A percentile compares a stretch with the other conserved stretches of the same genome.
Evolutionary conservation across 1,139 yeast species (phyloP).

Genomic region (Taphrina pruni): DNA sequence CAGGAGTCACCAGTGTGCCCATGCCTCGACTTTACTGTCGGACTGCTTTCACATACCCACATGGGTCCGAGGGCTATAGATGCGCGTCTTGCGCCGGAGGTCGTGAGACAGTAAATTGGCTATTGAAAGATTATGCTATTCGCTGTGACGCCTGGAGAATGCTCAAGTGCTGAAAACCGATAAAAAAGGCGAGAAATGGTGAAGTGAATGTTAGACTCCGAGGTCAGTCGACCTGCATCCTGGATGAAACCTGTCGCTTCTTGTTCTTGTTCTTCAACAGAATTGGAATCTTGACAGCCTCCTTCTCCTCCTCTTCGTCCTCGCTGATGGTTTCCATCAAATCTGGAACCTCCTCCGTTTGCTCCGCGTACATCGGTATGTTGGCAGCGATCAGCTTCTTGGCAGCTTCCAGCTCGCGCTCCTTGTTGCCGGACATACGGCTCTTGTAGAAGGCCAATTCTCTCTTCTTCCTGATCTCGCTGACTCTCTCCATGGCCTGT

Average conservation of each 20-base stretch:
- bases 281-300: conserved; percentile 52
- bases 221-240: conserved; percentile 22
- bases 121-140: conserved; percentile 2
- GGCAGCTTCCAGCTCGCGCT: conserved; percentile 81
- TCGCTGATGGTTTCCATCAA: conserved; percentile 61
- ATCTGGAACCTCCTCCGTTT: conserved; percentile 75
- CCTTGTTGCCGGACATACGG: conserved; percentile 98
- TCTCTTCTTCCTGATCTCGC: conserved; percentile 93
- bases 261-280: conserved; percentile 38
- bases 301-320: conserved; percentile 58
- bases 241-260: conserved; percentile 26
- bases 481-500: conserved; percentile 94
- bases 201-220: background rate
- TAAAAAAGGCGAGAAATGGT: background rate
- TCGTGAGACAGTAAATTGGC: too few relatives aligned
- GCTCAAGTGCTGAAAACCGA: background rate
- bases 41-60: too few relatives aligned
- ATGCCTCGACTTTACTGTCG: too few relatives aligned
- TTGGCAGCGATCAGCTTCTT: conserved; percentile 84
- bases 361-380: conserved; percentile 93
- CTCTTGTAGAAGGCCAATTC: conserved; percentile 98
- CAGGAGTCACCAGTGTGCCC: too few relatives aligned
- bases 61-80: too few relatives aligned
- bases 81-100: too few relatives aligned
- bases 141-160: conserved; percentile 1